Conservation (phyloP, 768 basidiomycete species). For the Postia placenta region DNA sequence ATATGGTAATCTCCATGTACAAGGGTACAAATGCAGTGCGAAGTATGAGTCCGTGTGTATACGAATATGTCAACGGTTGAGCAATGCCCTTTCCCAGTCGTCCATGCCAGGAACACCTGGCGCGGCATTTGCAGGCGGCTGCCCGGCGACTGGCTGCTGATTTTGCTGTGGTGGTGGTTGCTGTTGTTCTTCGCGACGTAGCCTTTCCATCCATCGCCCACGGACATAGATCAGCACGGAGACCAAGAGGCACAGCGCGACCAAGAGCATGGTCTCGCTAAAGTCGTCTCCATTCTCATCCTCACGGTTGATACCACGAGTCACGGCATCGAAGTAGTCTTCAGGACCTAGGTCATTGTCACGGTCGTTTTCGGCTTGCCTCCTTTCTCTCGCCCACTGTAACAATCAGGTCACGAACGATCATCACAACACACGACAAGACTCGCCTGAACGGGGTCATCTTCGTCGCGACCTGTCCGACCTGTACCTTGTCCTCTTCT, state of each 20-base stretch:
- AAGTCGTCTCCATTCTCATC: slow-evolving; percentile 69
- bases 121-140: neutral
- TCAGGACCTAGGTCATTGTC: slow-evolving; percentile 76
- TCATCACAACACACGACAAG: slow-evolving; percentile 4
- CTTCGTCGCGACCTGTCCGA: slow-evolving; percentile 40
- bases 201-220: slow-evolving; percentile 68
- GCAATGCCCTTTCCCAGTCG: neutral
- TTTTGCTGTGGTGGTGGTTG: slow-evolving; percentile 37
- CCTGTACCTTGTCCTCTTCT: slow-evolving; percentile 34
- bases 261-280: slow-evolving; percentile 72
- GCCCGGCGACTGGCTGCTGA: too few species aligned
- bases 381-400: slow-evolving; percentile 75
- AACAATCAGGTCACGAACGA: slow-evolving; percentile 1
- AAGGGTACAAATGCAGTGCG: too few species aligned
- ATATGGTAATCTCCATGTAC: too few species aligned
- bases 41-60: too few species aligned
- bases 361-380: slow-evolving; percentile 64
- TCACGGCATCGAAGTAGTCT: slow-evolving; percentile 70
- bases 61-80: neutral
- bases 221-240: slow-evolving; percentile 74
- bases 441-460: slow-evolving; percentile 69
- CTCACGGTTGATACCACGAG: slow-evolving; percentile 51
- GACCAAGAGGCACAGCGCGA: slow-evolving; percentile 66
- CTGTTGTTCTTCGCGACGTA: slow-evolving; percentile 53
- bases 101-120: neutral